A percentile compares a stretch with the other conserved stretches of the same genome.
phyloP scores from a whole-genome alignment of 257 asterid genomes.

The Hygrophila difformis region DNA sequence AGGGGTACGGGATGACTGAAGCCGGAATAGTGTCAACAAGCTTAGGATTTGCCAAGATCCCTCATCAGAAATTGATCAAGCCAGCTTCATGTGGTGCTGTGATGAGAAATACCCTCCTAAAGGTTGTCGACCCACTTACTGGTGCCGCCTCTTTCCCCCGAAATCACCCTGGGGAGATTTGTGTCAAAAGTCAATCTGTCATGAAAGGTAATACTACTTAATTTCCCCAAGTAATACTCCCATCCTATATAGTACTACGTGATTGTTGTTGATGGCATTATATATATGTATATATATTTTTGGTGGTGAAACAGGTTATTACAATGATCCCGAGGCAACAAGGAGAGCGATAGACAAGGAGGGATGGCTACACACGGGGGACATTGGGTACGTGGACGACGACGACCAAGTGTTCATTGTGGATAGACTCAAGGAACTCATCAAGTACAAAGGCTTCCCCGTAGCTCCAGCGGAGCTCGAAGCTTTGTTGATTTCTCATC shows the following conservation, averaged over 20 bases:
- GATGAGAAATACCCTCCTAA: slow-evolving; percentile 35
- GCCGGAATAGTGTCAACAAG: slow-evolving; percentile 37
- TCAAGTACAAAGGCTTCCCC: slow-evolving; percentile 53
- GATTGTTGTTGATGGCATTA: no score
- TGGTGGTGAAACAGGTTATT: slow-evolving; percentile 40
- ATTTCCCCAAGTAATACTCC: not conserved
- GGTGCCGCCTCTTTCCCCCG: slow-evolving; percentile 31
- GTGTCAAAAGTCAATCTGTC: slow-evolving; percentile 32
- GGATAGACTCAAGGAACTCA: slow-evolving; percentile 51
- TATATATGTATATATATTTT: no score
- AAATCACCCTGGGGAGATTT: slow-evolving; percentile 40
- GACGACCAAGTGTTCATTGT: slow-evolving; percentile 45
- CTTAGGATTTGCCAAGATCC: slow-evolving; percentile 43
- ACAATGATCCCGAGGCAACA: slow-evolving; percentile 46
- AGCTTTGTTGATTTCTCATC: slow-evolving; percentile 44
- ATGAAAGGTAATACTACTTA: slow-evolving; percentile 35
- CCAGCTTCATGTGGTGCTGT: slow-evolving; percentile 49
- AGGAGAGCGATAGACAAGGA: slow-evolving; percentile 28
- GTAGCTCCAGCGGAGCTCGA: slow-evolving; percentile 60
- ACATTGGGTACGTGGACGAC: slow-evolving; percentile 41
- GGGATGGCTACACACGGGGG: slow-evolving; percentile 56
- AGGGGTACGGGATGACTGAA: slow-evolving; percentile 72
- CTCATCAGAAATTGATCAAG: slow-evolving; percentile 30
- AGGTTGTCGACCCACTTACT: slow-evolving; percentile 34
- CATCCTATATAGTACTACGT: not conserved